phyloP scores from a whole-genome alignment of 805 yeast genomes.

The Zygoascus bituminiphila region DNA sequence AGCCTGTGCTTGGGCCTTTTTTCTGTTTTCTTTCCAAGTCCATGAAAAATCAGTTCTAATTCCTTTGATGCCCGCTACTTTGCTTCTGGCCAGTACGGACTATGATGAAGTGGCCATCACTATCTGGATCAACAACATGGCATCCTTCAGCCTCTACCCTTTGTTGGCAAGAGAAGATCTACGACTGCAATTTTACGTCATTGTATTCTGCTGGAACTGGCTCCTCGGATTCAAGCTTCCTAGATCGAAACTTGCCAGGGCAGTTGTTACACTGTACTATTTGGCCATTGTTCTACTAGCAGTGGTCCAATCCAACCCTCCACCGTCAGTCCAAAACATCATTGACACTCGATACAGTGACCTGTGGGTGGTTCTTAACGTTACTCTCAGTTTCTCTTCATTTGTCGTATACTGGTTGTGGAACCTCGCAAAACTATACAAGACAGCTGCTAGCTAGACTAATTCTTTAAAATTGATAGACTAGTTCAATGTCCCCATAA shows the following conservation, averaged over 20 bases:
- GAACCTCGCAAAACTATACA: conserved; percentile 50
- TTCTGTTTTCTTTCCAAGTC: conserved; percentile 86
- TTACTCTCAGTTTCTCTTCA: conserved; percentile 64
- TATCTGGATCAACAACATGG: conserved; percentile 80
- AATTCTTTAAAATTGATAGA: conserved; percentile 13
- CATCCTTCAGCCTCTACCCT: conserved; percentile 84
- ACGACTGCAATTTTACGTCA: conserved; percentile 58
- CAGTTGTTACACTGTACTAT: conserved; percentile 42
- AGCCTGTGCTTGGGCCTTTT: conserved; percentile 80
- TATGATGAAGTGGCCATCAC: conserved; percentile 61
- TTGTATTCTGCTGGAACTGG: conserved; percentile 67
- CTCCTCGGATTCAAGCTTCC: conserved; percentile 49
- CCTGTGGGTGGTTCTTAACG: conserved; percentile 74
- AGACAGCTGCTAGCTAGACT: not conserved
- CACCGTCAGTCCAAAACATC: conserved; percentile 31
- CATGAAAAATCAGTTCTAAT: conserved; percentile 89
- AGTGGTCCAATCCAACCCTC: conserved; percentile 32
- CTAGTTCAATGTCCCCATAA: conserved; percentile 19
- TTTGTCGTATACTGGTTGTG: conserved; percentile 76
- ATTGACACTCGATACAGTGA: conserved; percentile 52
- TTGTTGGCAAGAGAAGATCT: conserved; percentile 69
- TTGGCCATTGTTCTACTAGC: conserved; percentile 52
- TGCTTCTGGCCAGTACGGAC: conserved; percentile 46
- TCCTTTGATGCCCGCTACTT: conserved; percentile 77
- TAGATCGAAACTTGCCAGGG: conserved; percentile 16